Base-by-base conservation (phyloP, 2,329 filamentous ascomycete species). In the Aspergillus sclerotialis region DNA sequence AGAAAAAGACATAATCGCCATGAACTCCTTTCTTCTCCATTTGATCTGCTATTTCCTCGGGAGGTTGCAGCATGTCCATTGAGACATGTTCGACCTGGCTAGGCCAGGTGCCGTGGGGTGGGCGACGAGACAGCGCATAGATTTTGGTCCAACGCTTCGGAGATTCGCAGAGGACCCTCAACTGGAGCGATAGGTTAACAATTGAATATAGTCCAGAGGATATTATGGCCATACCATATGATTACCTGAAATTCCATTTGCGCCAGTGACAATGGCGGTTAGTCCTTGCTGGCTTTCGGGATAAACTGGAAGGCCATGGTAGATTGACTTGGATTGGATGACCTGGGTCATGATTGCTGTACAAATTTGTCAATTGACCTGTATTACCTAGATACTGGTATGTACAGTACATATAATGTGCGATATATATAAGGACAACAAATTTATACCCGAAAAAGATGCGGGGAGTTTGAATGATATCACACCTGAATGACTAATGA, bases 161-260 rank as follows among this genome's bases (percentile, higher is more conserved):
- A 13, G 58, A 55, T 23, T 70, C 58, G 11, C 61, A 55, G 3
- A 75, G 58, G 1, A 67, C 70, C 8, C 65, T 65, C 32, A 75
- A 52, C 53, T 71, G 72, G 16, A 11, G 8, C 14, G 9, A 8
- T 30, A 9, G n/a, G n/a, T n/a, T n/a, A n/a, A n/a, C n/a, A n/a
- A n/a, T n/a, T n/a, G n/a, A n/a, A n/a, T 28, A 31, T 41, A 2
- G 41, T 32, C 3, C 39, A 42, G 19, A n/a, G n/a, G n/a, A n/a
- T n/a, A n/a, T n/a, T n/a, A n/a, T n/a, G n/a, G n/a, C 12, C 30
- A 12, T 17, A 32, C 30, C 30, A 32, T 32, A 46, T 72, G 62
- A 39, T 68, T 63, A 2, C 72, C 72, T 0, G 68, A 72, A 17
- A 75, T 70, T 7, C 70, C 73, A 59, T 73, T 75, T 33, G 70